Evolutionary conservation across 805 yeast genomes (phyloP).

Genomic region (Suhomyces pyralidae): DNA sequence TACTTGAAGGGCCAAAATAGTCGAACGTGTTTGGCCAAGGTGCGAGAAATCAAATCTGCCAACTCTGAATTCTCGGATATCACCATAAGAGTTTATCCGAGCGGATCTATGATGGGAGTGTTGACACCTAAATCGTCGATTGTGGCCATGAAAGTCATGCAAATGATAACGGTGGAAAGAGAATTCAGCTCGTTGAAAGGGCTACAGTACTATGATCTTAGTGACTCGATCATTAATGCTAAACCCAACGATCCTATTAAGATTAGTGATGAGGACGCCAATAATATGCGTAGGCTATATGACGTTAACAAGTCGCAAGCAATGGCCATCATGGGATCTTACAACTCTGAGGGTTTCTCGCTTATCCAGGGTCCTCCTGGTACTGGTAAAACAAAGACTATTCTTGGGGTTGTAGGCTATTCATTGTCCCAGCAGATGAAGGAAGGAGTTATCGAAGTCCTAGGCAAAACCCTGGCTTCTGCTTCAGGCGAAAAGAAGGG

Average conservation of each 20-base stretch:
- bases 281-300: constrained; percentile 47
- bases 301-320: constrained; percentile 89
- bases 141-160: constrained; percentile 72
- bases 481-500: constrained; percentile 20
- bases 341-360: constrained; percentile 69
- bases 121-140: constrained; percentile 64
- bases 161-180: constrained; percentile 89
- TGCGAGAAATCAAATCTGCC: constrained; percentile 66
- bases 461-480: constrained; percentile 10
- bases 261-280: constrained; percentile 33
- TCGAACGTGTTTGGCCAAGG: constrained; percentile 74
- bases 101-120: constrained; percentile 48
- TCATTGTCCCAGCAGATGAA: constrained; percentile 44
- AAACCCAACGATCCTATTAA: constrained; percentile 47
- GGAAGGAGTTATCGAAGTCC: constrained; percentile 17
- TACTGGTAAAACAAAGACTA: constrained; percentile 92
- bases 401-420: constrained; percentile 85
- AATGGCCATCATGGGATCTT: constrained; percentile 74
- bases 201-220: constrained; percentile 74
- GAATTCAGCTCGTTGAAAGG: constrained; percentile 85
- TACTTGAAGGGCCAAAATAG: constrained; percentile 27
- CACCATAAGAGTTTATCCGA: constrained; percentile 64
- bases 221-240: constrained; percentile 65
- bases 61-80: constrained; percentile 69
- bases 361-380: constrained; percentile 99